Conservation (phyloP, 2,329 filamentous ascomycete genomes). For the Ophiobolus disseminans region DNA sequence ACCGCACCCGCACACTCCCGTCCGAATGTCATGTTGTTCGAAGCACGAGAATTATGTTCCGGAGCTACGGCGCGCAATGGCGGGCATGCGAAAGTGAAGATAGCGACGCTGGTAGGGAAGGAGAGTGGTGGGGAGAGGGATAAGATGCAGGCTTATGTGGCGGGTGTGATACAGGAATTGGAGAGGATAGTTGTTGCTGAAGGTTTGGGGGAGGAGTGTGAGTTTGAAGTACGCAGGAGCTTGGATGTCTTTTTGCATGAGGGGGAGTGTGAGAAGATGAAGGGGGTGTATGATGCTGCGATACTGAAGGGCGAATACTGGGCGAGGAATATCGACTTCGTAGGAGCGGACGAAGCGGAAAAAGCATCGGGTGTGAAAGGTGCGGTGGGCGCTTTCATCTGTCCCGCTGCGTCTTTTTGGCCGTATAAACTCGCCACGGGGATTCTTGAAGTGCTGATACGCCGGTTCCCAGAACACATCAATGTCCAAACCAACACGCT, state of each 20-base stretch:
- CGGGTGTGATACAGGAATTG: slow-evolving; percentile 14
- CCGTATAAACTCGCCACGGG: slow-evolving; percentile 40
- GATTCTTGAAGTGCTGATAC: slow-evolving; percentile 21
- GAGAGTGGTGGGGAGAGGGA: slow-evolving; percentile 6
- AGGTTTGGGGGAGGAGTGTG: slow-evolving; percentile 26
- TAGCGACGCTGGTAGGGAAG: slow-evolving; percentile 44
- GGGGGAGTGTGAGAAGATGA: slow-evolving; percentile 9
- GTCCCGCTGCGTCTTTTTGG: slow-evolving; percentile 26
- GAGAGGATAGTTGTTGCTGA: slow-evolving; percentile 20
- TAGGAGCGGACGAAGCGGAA: slow-evolving; percentile 15
- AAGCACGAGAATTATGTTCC: slow-evolving; percentile 31
- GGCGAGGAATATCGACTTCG: slow-evolving; percentile 21
- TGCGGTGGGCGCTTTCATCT: slow-evolving; percentile 27
- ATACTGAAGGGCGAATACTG: slow-evolving; percentile 16
- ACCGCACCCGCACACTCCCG: slow-evolving; percentile 4
- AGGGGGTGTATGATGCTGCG: slow-evolving; percentile 13
- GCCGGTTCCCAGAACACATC: slow-evolving; percentile 15
- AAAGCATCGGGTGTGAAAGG: slow-evolving; percentile 26
- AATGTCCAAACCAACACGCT: slow-evolving; percentile 38
- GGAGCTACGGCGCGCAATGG: slow-evolving; percentile 40
- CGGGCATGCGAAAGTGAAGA: slow-evolving; percentile 56
- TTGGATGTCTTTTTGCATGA: slow-evolving; percentile 26
- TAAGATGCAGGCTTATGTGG: slow-evolving; percentile 24
- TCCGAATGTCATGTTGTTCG: slow-evolving; percentile 24
- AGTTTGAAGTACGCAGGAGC: slow-evolving; percentile 32